phyloP scores from a whole-genome alignment of 148 eudicot genomes.

The Silene uniflora region DNA sequence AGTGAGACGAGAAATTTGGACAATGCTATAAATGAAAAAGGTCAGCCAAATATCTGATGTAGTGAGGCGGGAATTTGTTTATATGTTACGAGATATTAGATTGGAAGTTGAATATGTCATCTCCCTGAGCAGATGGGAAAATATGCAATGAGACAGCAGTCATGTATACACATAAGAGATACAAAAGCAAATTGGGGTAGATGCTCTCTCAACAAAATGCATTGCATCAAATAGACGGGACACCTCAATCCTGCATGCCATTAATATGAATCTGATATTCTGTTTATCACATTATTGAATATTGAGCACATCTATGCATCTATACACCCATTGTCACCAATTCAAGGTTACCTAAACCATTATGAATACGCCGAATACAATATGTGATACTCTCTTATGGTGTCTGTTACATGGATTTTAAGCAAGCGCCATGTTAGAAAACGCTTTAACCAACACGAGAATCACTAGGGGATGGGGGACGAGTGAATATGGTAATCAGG shows the following conservation, averaged over 20 bases:
- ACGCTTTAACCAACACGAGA: no score
- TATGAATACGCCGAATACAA: no score
- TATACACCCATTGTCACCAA: not conserved
- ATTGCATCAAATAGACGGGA: not conserved
- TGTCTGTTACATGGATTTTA: no score
- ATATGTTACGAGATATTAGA: not conserved
- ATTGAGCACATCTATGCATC: no score
- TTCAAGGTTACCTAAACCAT: not conserved
- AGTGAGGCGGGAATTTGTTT: not conserved
- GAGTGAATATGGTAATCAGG: no score
- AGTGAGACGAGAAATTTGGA: not conserved
- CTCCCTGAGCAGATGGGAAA: not conserved
- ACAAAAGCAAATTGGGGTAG: not conserved
- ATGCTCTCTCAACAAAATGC: no score
- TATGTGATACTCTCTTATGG: no score
- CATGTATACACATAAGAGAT: not conserved
- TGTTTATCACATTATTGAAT: no score
- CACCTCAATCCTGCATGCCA: not conserved
- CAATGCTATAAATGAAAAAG: not conserved
- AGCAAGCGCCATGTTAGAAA: no score
- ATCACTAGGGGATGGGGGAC: no score
- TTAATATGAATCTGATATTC: no score
- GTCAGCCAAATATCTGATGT: not conserved
- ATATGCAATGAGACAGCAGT: not conserved
- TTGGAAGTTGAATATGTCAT: not conserved